Conservation (phyloP, 176 grass and related monocot genomes). For the Avena insularis region DNA sequence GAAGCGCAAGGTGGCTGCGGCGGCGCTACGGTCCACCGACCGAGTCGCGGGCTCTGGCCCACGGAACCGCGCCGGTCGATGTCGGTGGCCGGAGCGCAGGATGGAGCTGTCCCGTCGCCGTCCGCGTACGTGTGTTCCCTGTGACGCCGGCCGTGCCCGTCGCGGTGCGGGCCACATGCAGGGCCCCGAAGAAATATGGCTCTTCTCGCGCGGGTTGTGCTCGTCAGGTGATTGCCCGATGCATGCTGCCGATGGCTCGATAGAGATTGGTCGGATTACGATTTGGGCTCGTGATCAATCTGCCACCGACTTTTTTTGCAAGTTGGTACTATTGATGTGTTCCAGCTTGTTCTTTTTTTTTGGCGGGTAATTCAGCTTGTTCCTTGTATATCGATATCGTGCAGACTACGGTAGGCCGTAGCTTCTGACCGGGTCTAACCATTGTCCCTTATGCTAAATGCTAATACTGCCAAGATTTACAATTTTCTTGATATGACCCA, state of each 20-base stretch:
- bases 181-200: slow-evolving; percentile 25
- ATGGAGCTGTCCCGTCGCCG: slow-evolving; percentile 25
- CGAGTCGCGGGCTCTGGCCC: neutral
- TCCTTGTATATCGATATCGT: no score
- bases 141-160: slow-evolving; percentile 6
- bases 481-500: no score
- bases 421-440: no score
- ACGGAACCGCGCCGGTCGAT: neutral
- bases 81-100: slow-evolving; percentile 40
- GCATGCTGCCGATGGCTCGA: slow-evolving; percentile 38
- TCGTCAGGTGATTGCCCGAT: slow-evolving; percentile 29
- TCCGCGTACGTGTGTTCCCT: slow-evolving; percentile 29
- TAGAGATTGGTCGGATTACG: slow-evolving; percentile 22
- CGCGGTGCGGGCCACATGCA: slow-evolving; percentile 27
- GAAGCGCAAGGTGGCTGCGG: neutral
- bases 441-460: no score
- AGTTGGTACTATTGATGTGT: slow-evolving; percentile 35
- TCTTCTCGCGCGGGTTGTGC: slow-evolving; percentile 28
- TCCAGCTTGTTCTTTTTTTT: neutral
- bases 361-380: no score
- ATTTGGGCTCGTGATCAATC: slow-evolving; percentile 28
- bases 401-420: no score
- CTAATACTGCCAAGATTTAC: no score
- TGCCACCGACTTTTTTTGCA: slow-evolving; percentile 29
- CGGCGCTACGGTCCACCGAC: slow-evolving; percentile 50